Evolutionary conservation across 2,329 filamentous ascomycete genomes (phyloP).

Genomic region (Neonectria faginata): DNA sequence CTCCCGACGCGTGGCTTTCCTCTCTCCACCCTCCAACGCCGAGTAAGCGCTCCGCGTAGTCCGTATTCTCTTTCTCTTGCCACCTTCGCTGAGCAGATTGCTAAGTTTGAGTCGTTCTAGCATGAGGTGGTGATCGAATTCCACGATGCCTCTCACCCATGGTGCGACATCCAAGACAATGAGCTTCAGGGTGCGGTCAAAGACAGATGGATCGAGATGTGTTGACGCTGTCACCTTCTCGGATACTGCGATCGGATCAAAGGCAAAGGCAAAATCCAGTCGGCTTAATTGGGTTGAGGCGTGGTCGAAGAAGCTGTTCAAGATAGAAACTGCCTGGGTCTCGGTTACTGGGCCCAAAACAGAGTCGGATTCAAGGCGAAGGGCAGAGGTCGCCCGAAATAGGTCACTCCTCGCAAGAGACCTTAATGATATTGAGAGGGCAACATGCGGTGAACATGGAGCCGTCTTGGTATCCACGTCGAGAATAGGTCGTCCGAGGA

Average conservation of each 20-base stretch:
- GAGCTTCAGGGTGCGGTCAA: slow-evolving; percentile 76
- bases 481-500: slow-evolving; percentile 60
- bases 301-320: slow-evolving; percentile 54
- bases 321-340: slow-evolving; percentile 47
- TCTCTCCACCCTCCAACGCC: slow-evolving; percentile 79
- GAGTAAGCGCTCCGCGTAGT: slow-evolving; percentile 81
- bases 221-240: slow-evolving; percentile 54
- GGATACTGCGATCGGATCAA: slow-evolving; percentile 68
- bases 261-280: slow-evolving; percentile 67
- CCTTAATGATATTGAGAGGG: slow-evolving; percentile 47
- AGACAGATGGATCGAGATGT: slow-evolving; percentile 75
- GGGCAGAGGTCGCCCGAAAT: slow-evolving; percentile 18
- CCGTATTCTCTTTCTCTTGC: slow-evolving; percentile 65
- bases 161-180: slow-evolving; percentile 86
- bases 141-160: slow-evolving; percentile 87
- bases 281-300: slow-evolving; percentile 54
- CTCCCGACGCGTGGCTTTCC: slow-evolving; percentile 75
- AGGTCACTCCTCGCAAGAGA: slow-evolving; percentile 46
- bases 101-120: slow-evolving; percentile 73
- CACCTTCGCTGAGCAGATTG: slow-evolving; percentile 71
- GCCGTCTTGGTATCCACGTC: slow-evolving; percentile 55
- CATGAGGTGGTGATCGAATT: slow-evolving; percentile 78
- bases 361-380: slow-evolving; percentile 6
- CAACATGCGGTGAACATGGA: slow-evolving; percentile 45
- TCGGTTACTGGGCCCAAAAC: slow-evolving; percentile 50